phyloP scores from a whole-genome alignment of 192 early-diverging fungal species.

The Rhizophagus sp. region DNA sequence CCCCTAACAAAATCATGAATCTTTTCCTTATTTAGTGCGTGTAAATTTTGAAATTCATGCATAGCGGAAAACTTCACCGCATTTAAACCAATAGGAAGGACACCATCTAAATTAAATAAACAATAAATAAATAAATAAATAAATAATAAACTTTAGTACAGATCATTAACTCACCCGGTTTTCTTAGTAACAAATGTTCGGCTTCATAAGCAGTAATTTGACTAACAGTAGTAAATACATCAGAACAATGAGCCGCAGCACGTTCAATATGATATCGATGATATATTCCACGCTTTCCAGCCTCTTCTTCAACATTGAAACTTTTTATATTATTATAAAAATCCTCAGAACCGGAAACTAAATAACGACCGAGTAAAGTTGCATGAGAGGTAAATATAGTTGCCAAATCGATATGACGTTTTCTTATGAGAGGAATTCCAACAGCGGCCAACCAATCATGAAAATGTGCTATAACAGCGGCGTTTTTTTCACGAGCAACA shows the following conservation, averaged over 20 bases:
- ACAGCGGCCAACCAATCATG: slow-evolving; percentile 97
- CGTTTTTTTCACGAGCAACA: slow-evolving; percentile 34
- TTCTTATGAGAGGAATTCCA: slow-evolving; percentile 83
- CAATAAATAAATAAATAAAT: neutral
- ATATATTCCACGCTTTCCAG: slow-evolving; percentile 96
- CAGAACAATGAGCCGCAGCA: slow-evolving; percentile 90
- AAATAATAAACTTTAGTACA: neutral
- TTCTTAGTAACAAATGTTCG: slow-evolving; percentile 91
- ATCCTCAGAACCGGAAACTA: slow-evolving; percentile 94
- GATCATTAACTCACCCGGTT: slow-evolving; percentile 64
- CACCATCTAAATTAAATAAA: slow-evolving; percentile 67
- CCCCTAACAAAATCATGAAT: slow-evolving; percentile 97
- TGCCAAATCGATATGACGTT: slow-evolving; percentile 82
- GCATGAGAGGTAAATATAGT: slow-evolving; percentile 98
- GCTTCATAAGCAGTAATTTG: slow-evolving; percentile 97
- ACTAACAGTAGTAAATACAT: slow-evolving; percentile 97
- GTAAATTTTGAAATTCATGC: slow-evolving; percentile 99
- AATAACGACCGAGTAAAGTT: slow-evolving; percentile 91
- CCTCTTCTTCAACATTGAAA: slow-evolving; percentile 95
- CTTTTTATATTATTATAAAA: slow-evolving; percentile 94
- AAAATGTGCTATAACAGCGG: slow-evolving; percentile 92
- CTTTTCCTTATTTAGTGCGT: slow-evolving; percentile 88
- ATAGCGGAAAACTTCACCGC: slow-evolving; percentile 96
- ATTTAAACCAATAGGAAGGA: slow-evolving; percentile 93
- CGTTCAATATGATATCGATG: slow-evolving; percentile 97